Evolutionary conservation across 306 rosid species (phyloP), one percentile per base, ranked within the genome.

Genomic region (Astragalus glycyphyllos): DNA sequence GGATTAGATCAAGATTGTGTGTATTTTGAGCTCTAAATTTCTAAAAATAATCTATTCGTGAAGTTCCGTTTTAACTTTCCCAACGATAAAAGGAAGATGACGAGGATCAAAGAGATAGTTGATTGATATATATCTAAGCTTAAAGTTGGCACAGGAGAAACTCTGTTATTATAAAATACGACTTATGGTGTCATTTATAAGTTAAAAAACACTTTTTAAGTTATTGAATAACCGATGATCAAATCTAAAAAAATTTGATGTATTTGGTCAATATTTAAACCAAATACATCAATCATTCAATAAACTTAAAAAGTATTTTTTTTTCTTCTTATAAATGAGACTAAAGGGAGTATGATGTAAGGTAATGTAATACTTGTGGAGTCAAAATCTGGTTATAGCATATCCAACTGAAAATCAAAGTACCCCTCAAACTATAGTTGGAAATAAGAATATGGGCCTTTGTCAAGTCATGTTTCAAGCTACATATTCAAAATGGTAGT

Each of bases 381-480:
- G 66, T 62, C 68, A 62, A 62, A 41, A 62, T 62, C 3, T 63
- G 68, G 37, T 63, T 42, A 41, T 17, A 32, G 57, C 59, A 35
- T 40, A 69, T 75, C 61, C 74, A 56, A 38, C 65, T 17, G 16
- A 20, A 13, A 56, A 42, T 56, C 46, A 44, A 70, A 70, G 16
- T 42, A 57, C 58, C n/a, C 75, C 67, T 23, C 75, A 29, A 70
- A 57, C 14, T 57, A 26, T 26, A 56, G 75, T 57, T 67, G 75
- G 67, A 44, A 57, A 37, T 26, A 1, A 55, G 26, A 40, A 38
- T 38, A 26, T 17, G 68, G 37, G 46, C 57, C 34, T 41, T 57
- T 5, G 45, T 17, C 57, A 42, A 23, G 54, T 55, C 65, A 70
- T 44, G 55, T 58, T 26, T 70, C 66, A 56, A 42, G 41, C 20